A percentile compares a stretch with the other conserved stretches of the same genome.
phyloP scores from a whole-genome alignment of 1,284 basidiomycete species.

The Porodaedalea pini region DNA sequence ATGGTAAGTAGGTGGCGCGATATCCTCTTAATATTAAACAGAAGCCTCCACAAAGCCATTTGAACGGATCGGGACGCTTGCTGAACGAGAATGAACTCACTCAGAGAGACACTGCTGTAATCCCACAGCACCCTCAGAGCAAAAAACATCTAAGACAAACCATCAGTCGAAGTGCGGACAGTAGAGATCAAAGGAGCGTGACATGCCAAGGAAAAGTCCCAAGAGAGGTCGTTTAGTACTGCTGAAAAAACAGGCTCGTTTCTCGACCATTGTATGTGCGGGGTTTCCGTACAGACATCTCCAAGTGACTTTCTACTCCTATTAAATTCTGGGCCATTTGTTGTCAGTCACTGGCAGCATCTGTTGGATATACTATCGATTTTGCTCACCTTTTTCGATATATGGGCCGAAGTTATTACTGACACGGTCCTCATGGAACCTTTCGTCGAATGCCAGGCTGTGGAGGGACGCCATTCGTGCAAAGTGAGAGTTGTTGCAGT shows the following conservation, averaged over 20 bases:
- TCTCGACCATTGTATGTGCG: conserved; percentile 2
- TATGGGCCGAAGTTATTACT: conserved; percentile 4
- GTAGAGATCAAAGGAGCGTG: neutral
- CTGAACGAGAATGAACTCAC: conserved; percentile 21
- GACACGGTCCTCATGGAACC: conserved; percentile 1
- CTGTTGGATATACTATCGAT: neutral
- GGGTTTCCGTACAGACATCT: neutral
- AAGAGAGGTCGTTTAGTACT: neutral
- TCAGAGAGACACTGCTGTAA: conserved; percentile 14
- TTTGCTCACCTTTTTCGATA: conserved; percentile 7
- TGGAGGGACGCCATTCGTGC: conserved; percentile 11
- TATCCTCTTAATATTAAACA: conserved; percentile 6
- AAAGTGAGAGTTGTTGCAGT: conserved; percentile 10
- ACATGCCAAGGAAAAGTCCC: conserved; percentile 1
- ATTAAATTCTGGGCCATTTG: no score
- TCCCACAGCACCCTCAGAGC: conserved; percentile 5
- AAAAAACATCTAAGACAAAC: conserved; percentile 14
- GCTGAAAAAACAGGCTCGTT: neutral
- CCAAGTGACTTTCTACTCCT: conserved; percentile 4
- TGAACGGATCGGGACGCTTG: conserved; percentile 15
- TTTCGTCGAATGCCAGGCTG: neutral
- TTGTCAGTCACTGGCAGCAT: neutral
- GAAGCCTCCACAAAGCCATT: conserved; percentile 11
- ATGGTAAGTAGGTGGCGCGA: conserved; percentile 10
- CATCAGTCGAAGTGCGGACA: no score